These are phyloP conservation scores for Solanum piurae DNA, from an alignment of 257 asterid genomes.

Conservation along the genomic window DNA sequence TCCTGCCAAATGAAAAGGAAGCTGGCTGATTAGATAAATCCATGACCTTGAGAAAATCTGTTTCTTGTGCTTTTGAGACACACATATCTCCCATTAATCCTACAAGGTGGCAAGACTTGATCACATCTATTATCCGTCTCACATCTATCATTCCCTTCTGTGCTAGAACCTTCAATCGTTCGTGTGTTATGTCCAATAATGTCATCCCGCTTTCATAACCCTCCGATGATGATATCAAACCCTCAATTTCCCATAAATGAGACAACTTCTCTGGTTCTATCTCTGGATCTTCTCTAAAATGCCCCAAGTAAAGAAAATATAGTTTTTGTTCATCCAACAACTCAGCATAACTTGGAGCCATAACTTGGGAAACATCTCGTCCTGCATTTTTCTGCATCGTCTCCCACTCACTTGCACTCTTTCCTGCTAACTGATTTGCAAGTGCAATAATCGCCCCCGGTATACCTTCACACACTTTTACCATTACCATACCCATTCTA, in stretches of 20 bases:
- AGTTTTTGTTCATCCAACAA: conserved; percentile 9
- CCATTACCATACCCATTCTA: background rate
- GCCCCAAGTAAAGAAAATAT: conserved; percentile 20
- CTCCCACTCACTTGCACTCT: background rate
- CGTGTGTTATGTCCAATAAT: background rate
- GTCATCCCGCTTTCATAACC: background rate
- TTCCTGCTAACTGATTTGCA: background rate
- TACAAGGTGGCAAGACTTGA: background rate
- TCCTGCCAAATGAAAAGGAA: background rate
- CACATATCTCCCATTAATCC: conserved; percentile 5
- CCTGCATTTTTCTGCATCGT: background rate
- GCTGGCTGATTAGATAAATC: background rate
- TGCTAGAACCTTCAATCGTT: background rate
- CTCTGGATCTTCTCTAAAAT: conserved; percentile 4
- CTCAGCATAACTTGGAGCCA: background rate
- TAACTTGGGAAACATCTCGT: background rate
- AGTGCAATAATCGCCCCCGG: background rate
- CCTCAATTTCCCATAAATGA: conserved; percentile 18
- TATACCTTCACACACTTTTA: background rate
- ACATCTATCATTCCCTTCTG: background rate
- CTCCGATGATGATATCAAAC: background rate
- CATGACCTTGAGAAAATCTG: background rate
- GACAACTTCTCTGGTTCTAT: background rate
- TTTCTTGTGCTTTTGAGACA: background rate
- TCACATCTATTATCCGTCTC: background rate